These are phyloP conservation scores for Mycena polygramma DNA, from an alignment of 768 basidiomycete genomes.

Conservation along the genomic window DNA sequence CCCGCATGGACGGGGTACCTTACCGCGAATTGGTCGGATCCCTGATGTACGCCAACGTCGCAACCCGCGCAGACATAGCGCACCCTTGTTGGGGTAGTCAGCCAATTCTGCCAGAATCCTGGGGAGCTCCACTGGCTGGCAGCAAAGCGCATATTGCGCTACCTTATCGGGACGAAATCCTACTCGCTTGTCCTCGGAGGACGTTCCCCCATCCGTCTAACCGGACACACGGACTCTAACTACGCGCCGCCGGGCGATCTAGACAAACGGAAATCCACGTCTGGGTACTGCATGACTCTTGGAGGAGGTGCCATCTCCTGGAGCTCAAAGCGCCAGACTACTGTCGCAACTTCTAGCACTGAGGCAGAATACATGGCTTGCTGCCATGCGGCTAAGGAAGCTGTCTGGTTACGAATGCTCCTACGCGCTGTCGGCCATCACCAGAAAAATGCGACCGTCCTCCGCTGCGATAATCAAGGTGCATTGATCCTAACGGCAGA, in stretches of 20 bases:
- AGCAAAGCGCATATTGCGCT: slow-evolving; percentile 47
- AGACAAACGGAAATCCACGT: slow-evolving; percentile 19
- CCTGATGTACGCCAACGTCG: slow-evolving; percentile 13
- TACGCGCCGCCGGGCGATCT: slow-evolving; percentile 4
- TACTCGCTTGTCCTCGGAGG: neutral
- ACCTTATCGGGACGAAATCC: slow-evolving; percentile 46
- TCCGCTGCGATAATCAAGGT: slow-evolving; percentile 45
- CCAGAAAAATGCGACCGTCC: slow-evolving; percentile 6
- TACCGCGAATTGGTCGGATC: slow-evolving; percentile 13
- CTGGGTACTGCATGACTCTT: slow-evolving; percentile 4
- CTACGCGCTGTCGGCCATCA: slow-evolving; percentile 18
- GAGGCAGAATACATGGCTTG: slow-evolving; percentile 46
- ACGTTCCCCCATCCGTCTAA: neutral
- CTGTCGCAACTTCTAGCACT: slow-evolving; percentile 36
- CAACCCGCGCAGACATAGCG: slow-evolving; percentile 38
- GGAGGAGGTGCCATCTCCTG: slow-evolving; percentile 16
- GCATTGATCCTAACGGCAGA: slow-evolving; percentile 41
- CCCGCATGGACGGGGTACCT: neutral
- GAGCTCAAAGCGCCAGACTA: slow-evolving; percentile 41
- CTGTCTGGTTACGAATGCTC: slow-evolving; percentile 36
- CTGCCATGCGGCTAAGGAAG: slow-evolving; percentile 38
- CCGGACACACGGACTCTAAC: slow-evolving; percentile 14
- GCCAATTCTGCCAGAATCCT: slow-evolving; percentile 38
- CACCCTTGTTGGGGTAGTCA: slow-evolving; percentile 31
- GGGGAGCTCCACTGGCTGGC: slow-evolving; percentile 46